Evolutionary conservation across 371 early-diverging fungal species (phyloP), one percentile per base, ranked within the genome.

Genomic region (Apophysomyces ossiformis): DNA sequence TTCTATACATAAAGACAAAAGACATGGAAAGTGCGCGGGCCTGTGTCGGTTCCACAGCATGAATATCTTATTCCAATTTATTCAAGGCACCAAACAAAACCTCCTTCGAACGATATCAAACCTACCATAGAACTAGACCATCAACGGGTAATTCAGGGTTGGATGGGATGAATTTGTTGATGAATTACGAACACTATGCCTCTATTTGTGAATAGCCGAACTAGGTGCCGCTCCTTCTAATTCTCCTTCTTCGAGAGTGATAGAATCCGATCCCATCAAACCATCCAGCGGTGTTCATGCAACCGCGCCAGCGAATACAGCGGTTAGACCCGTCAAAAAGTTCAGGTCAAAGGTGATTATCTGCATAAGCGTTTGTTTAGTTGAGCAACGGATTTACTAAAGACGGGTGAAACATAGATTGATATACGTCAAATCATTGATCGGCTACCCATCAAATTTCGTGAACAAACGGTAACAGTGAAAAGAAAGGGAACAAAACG

Each of bases 401-500:
- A 41, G 13, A 41, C 32, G 58, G 32, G 3, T 26, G 32, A 26
- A 26, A 32, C 5, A 35, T 46, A 78, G 78, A 71, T 68, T 13
- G 61, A 73, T 69, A 67, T 74, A 54, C 32, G 62, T 21, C 70
- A 65, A 39, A 71, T 78, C 38, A 70, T 73, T 43, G 69, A 75
- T 32, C 54, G 60, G 6, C 50, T 78, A 21, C 73, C 78, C n/a
- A 16, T 71, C 9, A 71, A 75, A 38, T 78, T 66, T 62, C 67
- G 78, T 6, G 78, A 75, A 35, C 67, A 75, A 67, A 65, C 63
- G 67, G 78, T 78, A 69, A 43, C 26, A 41, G 8, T 41, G 41
- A 11, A 11, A 13, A 41, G 41, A 5, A 41, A 8, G 5, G 32
- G 26, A 35, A n/a, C 11, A 58, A 18, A 13, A 18, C 16, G 21